A percentile compares a stretch with the other conserved stretches of the same genome.
Evolutionary conservation across 148 eudicot species (phyloP).

Genomic region (Bassia scoparia): DNA sequence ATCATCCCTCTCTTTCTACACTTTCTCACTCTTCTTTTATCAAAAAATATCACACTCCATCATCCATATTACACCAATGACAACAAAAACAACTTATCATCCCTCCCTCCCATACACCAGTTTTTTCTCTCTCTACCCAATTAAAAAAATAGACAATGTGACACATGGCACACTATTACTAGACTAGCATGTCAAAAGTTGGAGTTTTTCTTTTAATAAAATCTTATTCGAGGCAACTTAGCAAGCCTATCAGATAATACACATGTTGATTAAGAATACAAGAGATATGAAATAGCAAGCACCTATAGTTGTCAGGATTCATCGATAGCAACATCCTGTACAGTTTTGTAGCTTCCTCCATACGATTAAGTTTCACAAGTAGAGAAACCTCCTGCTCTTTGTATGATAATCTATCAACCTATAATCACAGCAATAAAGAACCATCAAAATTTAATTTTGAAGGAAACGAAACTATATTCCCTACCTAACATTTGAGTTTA

Average conservation of each 20-base stretch:
- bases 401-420: conserved; percentile 80
- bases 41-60: no score
- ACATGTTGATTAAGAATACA: conserved; percentile 8
- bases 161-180: no score
- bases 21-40: no score
- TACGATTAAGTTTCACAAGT: conserved; percentile 66
- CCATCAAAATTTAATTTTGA: conserved; percentile 10
- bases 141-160: no score
- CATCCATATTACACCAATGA: no score
- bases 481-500: background rate
- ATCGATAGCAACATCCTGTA: conserved; percentile 69
- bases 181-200: no score
- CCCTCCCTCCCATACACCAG: no score
- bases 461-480: background rate
- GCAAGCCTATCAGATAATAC: background rate
- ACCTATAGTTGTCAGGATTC: conserved; percentile 99
- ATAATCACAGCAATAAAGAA: conserved; percentile 18
- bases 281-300: conserved; percentile 10
- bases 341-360: conserved; percentile 69
- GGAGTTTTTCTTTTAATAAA: no score
- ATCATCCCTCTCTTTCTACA: no score
- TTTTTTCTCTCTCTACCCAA: no score
- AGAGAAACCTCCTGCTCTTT: conserved; percentile 94
- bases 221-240: background rate
- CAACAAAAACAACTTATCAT: no score